Evolutionary conservation across 768 basidiomycete species (phyloP).

Genomic region (Myochromella boudieri): DNA sequence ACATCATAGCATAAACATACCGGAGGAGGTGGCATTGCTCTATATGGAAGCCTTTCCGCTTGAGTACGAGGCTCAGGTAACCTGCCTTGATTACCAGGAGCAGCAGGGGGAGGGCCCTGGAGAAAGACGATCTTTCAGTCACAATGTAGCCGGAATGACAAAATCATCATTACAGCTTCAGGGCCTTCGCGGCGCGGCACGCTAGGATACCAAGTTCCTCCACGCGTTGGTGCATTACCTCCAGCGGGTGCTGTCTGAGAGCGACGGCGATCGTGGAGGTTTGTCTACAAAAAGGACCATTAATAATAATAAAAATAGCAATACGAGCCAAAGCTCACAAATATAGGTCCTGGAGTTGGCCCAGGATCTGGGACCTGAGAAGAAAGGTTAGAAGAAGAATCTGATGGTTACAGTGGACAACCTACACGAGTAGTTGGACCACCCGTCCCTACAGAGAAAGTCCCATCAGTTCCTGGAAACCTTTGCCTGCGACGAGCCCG

Average conservation of each 20-base stretch:
- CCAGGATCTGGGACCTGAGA: constrained; percentile 4
- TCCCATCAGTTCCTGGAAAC: constrained; percentile 5
- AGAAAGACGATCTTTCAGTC: background rate
- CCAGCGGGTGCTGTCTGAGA: constrained; percentile 28
- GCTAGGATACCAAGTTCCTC: constrained; percentile 33
- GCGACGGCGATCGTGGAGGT: constrained; percentile 15
- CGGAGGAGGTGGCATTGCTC: constrained; percentile 52
- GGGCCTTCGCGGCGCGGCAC: constrained; percentile 1
- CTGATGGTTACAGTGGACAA: no score
- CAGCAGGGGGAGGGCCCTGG: constrained; percentile 23
- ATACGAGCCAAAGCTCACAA: constrained; percentile 6
- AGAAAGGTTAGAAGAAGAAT: no score
- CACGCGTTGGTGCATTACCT: constrained; percentile 1
- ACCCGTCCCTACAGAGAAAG: no score
- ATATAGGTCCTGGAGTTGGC: constrained; percentile 26
- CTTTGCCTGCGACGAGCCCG: background rate
- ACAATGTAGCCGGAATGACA: background rate
- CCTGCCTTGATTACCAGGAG: constrained; percentile 20
- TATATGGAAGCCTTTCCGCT: constrained; percentile 28
- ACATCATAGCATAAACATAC: constrained; percentile 34
- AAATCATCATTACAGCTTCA: constrained; percentile 1
- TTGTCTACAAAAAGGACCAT: constrained; percentile 9
- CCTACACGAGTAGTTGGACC: no score
- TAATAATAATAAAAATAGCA: constrained; percentile 1
- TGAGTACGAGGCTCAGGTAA: constrained; percentile 13